phyloP scores from a whole-genome alignment of 2,329 filamentous ascomycete genomes.

The Aphanoascus verrucosus region DNA sequence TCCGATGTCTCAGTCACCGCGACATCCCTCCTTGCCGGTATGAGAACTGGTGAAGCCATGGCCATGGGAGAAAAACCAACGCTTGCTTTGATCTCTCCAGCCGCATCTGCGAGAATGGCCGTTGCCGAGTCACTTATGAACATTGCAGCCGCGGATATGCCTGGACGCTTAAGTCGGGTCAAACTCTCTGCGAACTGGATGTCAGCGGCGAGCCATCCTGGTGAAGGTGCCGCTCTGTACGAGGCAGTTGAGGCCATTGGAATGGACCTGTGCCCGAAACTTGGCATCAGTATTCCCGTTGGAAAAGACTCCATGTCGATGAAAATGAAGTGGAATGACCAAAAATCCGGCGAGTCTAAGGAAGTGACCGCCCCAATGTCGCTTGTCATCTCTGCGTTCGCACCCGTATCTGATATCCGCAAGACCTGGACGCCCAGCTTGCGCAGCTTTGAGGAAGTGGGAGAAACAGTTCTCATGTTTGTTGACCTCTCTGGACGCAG shows the following conservation, averaged over 20 bases:
- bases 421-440: conserved; percentile 93
- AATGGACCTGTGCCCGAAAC: conserved; percentile 77
- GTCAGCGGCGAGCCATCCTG: conserved; percentile 87
- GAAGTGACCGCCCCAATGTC: conserved; percentile 90
- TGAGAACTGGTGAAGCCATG: conserved; percentile 87
- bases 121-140: conserved; percentile 92
- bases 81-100: conserved; percentile 77
- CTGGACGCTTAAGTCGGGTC: conserved; percentile 64
- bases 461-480: conserved; percentile 77
- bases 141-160: conserved; percentile 66
- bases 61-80: conserved; percentile 89
- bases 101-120: conserved; percentile 89
- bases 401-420: conserved; percentile 66
- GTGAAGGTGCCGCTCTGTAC: conserved; percentile 84
- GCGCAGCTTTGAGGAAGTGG: conserved; percentile 70
- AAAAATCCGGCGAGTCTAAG: conserved; percentile 54
- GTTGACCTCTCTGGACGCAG: conserved; percentile 81
- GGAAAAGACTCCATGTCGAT: conserved; percentile 98
- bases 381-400: conserved; percentile 82
- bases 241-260: conserved; percentile 89
- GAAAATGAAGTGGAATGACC: conserved; percentile 91
- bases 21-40: conserved; percentile 61
- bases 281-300: conserved; percentile 90
- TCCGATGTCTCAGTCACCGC: conserved; percentile 89
- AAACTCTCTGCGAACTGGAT: conserved; percentile 97